A percentile compares a stretch with the other conserved stretches of the same genome.
These are phyloP conservation scores for Immersiporthe knoxdaviesiana DNA, from an alignment of 2,329 filamentous ascomycete species.

Conservation along the genomic window DNA sequence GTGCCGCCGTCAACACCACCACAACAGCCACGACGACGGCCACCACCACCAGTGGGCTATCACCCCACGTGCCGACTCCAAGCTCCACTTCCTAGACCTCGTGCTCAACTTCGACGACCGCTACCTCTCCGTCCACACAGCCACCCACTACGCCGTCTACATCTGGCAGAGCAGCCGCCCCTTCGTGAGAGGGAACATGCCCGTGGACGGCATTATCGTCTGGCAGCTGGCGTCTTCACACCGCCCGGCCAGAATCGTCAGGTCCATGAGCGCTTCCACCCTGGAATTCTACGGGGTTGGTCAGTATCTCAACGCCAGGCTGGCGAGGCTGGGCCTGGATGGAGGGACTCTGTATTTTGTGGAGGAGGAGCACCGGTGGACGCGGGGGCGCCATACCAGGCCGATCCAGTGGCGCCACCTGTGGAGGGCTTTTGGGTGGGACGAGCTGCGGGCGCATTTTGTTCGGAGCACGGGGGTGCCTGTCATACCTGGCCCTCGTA, in stretches of 20 bases:
- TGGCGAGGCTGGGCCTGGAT: constrained; percentile 57
- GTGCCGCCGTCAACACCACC: no score
- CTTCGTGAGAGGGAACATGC: constrained; percentile 58
- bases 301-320: constrained; percentile 53
- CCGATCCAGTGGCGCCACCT: no score
- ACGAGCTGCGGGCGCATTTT: constrained; percentile 48
- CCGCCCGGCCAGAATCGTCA: constrained; percentile 53
- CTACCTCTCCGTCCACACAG: constrained; percentile 65
- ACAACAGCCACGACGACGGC: not conserved
- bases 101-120: constrained; percentile 58
- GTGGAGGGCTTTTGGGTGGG: no score
- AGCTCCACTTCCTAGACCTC: constrained; percentile 60
- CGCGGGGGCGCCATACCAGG: constrained; percentile 49
- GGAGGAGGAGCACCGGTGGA: constrained; percentile 58
- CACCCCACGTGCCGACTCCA: constrained; percentile 61
- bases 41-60: constrained; percentile 45
- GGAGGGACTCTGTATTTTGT: constrained; percentile 55
- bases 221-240: constrained; percentile 59
- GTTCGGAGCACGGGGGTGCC: constrained; percentile 59
- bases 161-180: constrained; percentile 63
- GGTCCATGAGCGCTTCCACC: constrained; percentile 52
- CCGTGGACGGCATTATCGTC: constrained; percentile 60
- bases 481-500: constrained; percentile 38
- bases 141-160: constrained; percentile 64
- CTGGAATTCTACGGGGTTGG: constrained; percentile 57